Conservation (phyloP, 176 grass and related monocot species). For the Juncus effusus region DNA sequence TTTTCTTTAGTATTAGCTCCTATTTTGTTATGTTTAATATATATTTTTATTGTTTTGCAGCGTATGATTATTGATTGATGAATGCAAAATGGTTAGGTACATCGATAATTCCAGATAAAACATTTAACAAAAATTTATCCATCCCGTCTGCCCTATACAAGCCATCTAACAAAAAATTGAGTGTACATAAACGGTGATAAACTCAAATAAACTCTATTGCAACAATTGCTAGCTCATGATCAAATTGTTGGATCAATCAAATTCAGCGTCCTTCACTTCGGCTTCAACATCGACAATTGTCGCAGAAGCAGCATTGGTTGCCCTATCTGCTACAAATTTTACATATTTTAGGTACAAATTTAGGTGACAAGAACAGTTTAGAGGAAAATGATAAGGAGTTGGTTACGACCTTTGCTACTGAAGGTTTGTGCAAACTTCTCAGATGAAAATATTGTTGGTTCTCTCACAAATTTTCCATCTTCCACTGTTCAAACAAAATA, state of each 20-base stretch:
- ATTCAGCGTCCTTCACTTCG: slow-evolving; percentile 26
- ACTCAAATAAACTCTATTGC: not conserved
- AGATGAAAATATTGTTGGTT: slow-evolving; percentile 32
- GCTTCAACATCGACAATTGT: slow-evolving; percentile 25
- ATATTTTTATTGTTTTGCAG: no score
- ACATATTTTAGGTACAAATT: not conserved
- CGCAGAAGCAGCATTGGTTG: not conserved
- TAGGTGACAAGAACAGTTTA: not conserved
- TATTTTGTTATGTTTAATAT: no score
- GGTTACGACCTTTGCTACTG: slow-evolving; percentile 9
- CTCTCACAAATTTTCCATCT: slow-evolving; percentile 31
- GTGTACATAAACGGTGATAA: not conserved
- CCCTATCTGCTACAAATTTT: slow-evolving; percentile 16
- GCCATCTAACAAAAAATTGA: not conserved
- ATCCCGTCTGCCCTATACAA: not conserved
- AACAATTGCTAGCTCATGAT: not conserved
- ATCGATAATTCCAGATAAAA: not conserved
- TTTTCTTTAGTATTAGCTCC: no score
- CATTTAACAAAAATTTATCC: not conserved
- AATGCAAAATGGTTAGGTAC: not conserved
- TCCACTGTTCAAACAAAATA: not conserved
- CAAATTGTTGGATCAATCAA: slow-evolving; percentile 1
- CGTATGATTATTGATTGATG: not conserved
- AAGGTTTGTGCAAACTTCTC: slow-evolving; percentile 24
- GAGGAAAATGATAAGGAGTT: not conserved